These are phyloP conservation scores for Candida montana DNA, from an alignment of 805 yeast genomes.

Conservation along the genomic window DNA sequence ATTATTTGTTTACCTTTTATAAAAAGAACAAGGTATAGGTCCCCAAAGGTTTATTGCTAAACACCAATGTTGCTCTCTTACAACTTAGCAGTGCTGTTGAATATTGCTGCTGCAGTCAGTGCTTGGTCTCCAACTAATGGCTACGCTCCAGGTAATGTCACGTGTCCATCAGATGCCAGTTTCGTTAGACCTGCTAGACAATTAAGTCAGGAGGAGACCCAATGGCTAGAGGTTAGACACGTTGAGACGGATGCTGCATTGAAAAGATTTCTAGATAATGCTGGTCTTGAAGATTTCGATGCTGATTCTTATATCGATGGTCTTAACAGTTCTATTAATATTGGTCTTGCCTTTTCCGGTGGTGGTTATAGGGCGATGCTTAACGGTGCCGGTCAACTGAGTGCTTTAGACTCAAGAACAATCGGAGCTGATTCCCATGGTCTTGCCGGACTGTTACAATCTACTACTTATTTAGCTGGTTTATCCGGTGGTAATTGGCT, in stretches of 20 bases:
- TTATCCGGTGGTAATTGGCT: conserved; percentile 85
- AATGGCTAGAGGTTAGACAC: conserved; percentile 44
- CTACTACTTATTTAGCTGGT: conserved; percentile 67
- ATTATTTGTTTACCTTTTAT: too few species aligned
- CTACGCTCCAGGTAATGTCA: conserved; percentile 55
- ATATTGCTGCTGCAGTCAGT: background rate
- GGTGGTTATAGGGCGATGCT: conserved; percentile 92
- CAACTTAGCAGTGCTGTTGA: background rate
- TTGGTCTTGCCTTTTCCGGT: conserved; percentile 67
- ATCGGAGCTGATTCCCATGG: conserved; percentile 47
- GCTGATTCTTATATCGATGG: conserved; percentile 33
- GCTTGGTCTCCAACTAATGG: conserved; percentile 43
- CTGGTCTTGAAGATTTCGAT: conserved; percentile 41
- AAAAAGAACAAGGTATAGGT: too few species aligned
- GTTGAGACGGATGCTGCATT: conserved; percentile 27
- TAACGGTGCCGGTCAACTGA: conserved; percentile 73
- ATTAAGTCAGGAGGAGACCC: conserved; percentile 41
- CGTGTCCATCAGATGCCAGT: conserved; percentile 38
- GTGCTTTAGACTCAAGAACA: conserved; percentile 74
- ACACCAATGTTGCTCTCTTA: background rate
- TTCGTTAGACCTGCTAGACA: conserved; percentile 42
- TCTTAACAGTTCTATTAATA: conserved; percentile 34
- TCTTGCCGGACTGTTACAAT: conserved; percentile 66
- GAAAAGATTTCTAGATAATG: conserved; percentile 34
- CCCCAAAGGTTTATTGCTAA: too few species aligned